Percentiles rank a stretch among this genome's conserved stretches.
phyloP scores from a whole-genome alignment of 176 grass and related monocot species.

The Ensete glaucum region DNA sequence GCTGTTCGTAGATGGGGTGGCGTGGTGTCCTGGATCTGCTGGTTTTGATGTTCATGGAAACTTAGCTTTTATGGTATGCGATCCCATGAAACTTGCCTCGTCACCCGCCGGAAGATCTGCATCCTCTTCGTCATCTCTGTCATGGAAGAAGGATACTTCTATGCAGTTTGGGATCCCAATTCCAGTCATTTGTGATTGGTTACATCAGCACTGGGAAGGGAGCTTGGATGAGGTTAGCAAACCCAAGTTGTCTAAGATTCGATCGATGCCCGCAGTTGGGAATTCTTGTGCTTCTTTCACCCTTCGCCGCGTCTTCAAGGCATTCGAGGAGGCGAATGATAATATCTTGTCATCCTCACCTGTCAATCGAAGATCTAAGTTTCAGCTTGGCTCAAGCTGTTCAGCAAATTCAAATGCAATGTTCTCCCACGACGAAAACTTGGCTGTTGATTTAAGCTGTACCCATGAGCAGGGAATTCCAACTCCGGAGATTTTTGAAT shows the following conservation, averaged over 20 bases:
- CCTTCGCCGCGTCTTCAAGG: constrained; percentile 53
- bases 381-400: constrained; percentile 50
- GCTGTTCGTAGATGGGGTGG: constrained; percentile 38
- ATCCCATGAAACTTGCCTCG: constrained; percentile 88
- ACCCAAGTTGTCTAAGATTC: constrained; percentile 56
- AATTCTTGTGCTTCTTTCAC: constrained; percentile 68
- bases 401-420: constrained; percentile 42
- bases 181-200: constrained; percentile 79
- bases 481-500: constrained; percentile 67
- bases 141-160: constrained; percentile 59
- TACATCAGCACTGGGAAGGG: constrained; percentile 89
- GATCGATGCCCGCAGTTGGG: constrained; percentile 44
- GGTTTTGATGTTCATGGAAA: constrained; percentile 86
- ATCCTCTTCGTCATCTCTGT: constrained; percentile 38
- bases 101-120: constrained; percentile 63
- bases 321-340: constrained; percentile 38
- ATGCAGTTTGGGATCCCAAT: constrained; percentile 79
- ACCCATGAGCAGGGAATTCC: constrained; percentile 52
- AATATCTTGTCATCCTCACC: constrained; percentile 34
- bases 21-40: constrained; percentile 71
- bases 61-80: constrained; percentile 87
- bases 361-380: constrained; percentile 33
- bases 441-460: constrained; percentile 42
- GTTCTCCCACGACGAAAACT: constrained; percentile 49
- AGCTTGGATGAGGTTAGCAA: constrained; percentile 87